A percentile compares a stretch with the other conserved stretches of the same genome.
phyloP scores from a whole-genome alignment of 352 stramenopile genomes.

The Pythium graminicola region DNA sequence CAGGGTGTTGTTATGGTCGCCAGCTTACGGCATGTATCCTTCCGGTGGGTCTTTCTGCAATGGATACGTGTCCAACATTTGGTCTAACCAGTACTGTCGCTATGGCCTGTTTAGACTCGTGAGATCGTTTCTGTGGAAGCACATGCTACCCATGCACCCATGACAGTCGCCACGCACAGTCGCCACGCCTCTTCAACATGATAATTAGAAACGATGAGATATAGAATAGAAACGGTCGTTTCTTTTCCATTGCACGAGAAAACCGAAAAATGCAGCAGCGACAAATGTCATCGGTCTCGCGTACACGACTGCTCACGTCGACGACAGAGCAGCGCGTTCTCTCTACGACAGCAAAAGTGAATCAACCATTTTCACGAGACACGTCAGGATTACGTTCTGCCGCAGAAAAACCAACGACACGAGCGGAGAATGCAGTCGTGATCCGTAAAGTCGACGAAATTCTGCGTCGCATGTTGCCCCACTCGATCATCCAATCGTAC shows the following conservation, averaged over 20 bases:
- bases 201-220: conserved; percentile 22
- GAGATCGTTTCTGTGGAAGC: conserved; percentile 20
- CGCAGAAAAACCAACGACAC: not conserved
- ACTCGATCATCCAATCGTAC: conserved; percentile 49
- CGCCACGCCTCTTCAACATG: conserved; percentile 21
- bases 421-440: not conserved
- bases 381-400: not conserved
- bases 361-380: not conserved
- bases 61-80: not conserved
- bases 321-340: too few species aligned
- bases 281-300: not conserved
- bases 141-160: conserved; percentile 13
- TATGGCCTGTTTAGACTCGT: conserved; percentile 11
- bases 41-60: conserved; percentile 35
- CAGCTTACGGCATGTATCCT: conserved; percentile 85
- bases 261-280: not conserved
- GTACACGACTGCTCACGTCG: too few species aligned
- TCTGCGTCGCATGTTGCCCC: conserved; percentile 42
- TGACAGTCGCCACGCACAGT: conserved; percentile 4
- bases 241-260: conserved; percentile 3
- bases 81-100: not conserved
- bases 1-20: conserved; percentile 86
- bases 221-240: conserved; percentile 23
- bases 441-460: conserved; percentile 44
- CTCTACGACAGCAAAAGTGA: not conserved